Base-by-base conservation (phyloP, 2,329 filamentous ascomycete genomes). In the Leptosphaerulina australis region DNA sequence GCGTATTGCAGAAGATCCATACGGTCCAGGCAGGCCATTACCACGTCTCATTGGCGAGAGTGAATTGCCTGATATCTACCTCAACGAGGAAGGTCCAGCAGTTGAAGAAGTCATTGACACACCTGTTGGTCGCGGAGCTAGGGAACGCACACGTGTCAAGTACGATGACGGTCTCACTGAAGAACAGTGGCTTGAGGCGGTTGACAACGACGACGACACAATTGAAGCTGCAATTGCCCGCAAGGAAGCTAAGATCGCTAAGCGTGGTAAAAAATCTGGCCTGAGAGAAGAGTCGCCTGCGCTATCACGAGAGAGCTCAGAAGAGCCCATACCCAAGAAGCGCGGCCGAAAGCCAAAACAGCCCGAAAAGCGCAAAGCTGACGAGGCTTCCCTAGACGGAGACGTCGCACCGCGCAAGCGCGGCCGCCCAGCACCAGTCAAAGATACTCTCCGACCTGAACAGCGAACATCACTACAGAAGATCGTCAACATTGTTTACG, bases 131-230 rank as follows among this genome's bases (percentile, higher is more conserved):
- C 92, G 94, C 73, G 94, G 94, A 64, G 93, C 93, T 57, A 89
- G 94, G 77, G 94, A 99, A 76, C 87, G 95, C 54, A 97, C 91
- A 60, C 87, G 91, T 67, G 92, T 97, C 66, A 89, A 88, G 73
- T 99, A 99, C 64, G 94, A 99, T 66, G 94, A 99, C 67, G 94
- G 95, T 43, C 84, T 99, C 22, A 97, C 94, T 0, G 95, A 99
- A 76, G 94, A 99, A 77, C 95, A 99, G 74, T 99, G 94, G 94
- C 83, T 97, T 41, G 93, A 96, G 79, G 94, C 94, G 44, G 93
- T 99, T 24, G 94, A 99, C 70, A 93, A 96, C 53, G 92, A 97
- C 40, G 94, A 99, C 1, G 94, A 99, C 69, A 87, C 85, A 0
- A 91, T 96, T 22, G 94, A 97, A 70, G 92, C 91, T 44, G 94